Conservation (phyloP, 768 basidiomycete species). For the Lactarius quietus region DNA sequence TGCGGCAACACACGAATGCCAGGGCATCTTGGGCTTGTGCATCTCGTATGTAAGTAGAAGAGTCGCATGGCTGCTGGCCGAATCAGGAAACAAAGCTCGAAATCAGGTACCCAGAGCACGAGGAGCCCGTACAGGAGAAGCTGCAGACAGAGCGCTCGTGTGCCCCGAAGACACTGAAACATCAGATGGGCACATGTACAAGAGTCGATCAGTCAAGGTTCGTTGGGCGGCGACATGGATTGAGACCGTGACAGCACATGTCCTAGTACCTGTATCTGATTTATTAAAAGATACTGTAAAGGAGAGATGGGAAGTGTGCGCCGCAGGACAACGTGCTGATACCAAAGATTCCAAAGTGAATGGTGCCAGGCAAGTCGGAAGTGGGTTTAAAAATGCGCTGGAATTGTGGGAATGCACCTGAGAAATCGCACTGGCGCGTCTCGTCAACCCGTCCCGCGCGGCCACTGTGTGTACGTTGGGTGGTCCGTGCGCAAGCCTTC, state of each 20-base stretch:
- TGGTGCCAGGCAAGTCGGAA: no score
- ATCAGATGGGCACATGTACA: not conserved
- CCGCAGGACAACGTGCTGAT: not conserved
- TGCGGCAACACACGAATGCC: no score
- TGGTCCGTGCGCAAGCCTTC: slow-evolving; percentile 22
- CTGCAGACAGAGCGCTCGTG: not conserved
- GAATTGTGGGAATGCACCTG: no score
- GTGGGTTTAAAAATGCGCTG: no score
- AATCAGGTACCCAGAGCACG: no score
- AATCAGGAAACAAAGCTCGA: not conserved
- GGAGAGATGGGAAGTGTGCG: not conserved
- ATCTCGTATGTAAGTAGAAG: not conserved
- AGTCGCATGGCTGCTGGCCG: not conserved
- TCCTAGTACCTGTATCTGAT: no score
- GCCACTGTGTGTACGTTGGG: not conserved
- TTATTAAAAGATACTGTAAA: not conserved
- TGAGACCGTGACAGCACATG: no score
- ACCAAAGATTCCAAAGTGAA: not conserved
- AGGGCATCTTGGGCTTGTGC: not conserved
- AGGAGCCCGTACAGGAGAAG: no score
- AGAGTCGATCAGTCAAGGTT: not conserved
- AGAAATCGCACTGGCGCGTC: no score
- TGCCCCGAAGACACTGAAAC: not conserved
- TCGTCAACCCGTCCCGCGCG: no score
- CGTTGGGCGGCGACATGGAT: not conserved